phyloP scores from a whole-genome alignment of 768 basidiomycete genomes.

The Russula vinacea region DNA sequence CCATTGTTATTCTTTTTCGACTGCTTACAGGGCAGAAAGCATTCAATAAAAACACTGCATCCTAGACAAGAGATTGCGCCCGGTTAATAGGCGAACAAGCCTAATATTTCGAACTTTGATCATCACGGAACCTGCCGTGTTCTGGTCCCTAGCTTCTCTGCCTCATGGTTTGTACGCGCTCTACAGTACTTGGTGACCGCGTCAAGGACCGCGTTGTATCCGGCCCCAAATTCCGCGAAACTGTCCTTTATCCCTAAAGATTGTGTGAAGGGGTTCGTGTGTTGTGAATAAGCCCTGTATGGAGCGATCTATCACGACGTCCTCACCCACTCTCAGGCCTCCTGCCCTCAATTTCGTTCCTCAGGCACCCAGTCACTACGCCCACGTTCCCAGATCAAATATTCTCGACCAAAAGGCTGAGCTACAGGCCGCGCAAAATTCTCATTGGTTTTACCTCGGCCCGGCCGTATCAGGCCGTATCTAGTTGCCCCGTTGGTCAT shows the following conservation, averaged over 20 bases:
- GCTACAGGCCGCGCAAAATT: no score
- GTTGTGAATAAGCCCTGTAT: neutral
- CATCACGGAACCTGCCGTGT: neutral
- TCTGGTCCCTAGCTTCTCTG: neutral
- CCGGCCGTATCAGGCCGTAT: neutral
- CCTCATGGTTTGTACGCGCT: neutral
- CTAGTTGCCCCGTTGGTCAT: neutral
- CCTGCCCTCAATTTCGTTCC: no score
- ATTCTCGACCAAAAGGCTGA: no score
- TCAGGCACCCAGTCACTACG: no score
- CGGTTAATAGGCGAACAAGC: neutral
- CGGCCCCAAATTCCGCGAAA: neutral
- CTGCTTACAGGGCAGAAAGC: neutral
- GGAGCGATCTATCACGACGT: neutral
- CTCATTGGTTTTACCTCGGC: neutral
- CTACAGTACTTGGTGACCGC: neutral
- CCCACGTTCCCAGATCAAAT: no score
- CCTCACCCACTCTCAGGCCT: no score
- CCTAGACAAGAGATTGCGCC: no score
- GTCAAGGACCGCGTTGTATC: no score
- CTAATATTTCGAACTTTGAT: neutral
- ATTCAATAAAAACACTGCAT: neutral
- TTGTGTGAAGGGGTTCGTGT: neutral
- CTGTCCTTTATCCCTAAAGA: neutral
- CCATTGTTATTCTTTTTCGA: neutral